These are phyloP conservation scores for Chaetothyriales sp. DNA, from an alignment of 2,329 filamentous ascomycete genomes.

Conservation along the genomic window DNA sequence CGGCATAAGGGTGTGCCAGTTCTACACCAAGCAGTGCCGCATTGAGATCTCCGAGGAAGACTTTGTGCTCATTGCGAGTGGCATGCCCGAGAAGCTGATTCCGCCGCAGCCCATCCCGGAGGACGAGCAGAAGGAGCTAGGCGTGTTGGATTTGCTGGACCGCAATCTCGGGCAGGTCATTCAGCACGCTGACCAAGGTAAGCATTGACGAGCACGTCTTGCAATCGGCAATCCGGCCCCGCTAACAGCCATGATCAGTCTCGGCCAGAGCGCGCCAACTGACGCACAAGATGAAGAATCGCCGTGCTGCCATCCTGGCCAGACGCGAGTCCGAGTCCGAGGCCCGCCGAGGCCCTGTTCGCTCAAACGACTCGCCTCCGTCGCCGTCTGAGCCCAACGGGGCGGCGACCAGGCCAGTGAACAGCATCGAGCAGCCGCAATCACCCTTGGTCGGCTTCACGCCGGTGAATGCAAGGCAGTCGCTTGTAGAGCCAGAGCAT, in stretches of 20 bases:
- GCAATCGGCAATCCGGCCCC: slow-evolving; percentile 1
- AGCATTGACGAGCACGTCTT: slow-evolving; percentile 16
- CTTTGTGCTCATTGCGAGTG: slow-evolving; percentile 69
- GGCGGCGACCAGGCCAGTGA: slow-evolving; percentile 11
- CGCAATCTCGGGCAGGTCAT: slow-evolving; percentile 63
- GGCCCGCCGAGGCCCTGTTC: slow-evolving; percentile 6
- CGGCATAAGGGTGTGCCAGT: slow-evolving; percentile 61
- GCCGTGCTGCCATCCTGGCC: slow-evolving; percentile 57
- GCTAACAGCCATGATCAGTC: slow-evolving; percentile 29
- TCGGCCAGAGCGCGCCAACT: slow-evolving; percentile 61
- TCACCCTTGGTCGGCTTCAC: slow-evolving; percentile 42
- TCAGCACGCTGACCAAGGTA: slow-evolving; percentile 65
- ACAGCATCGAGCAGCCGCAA: slow-evolving; percentile 22
- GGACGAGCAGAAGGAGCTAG: slow-evolving; percentile 74
- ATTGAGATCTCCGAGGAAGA: slow-evolving; percentile 83
- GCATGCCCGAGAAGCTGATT: slow-evolving; percentile 69
- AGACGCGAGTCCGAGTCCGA: slow-evolving; percentile 42
- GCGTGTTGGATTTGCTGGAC: slow-evolving; percentile 71
- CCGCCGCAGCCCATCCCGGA: slow-evolving; percentile 69
- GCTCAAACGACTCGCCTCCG: slow-evolving; percentile 11
- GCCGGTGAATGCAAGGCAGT: slow-evolving; percentile 43
- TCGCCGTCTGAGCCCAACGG: slow-evolving; percentile 18
- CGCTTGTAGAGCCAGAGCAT: slow-evolving; percentile 14
- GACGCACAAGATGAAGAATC: slow-evolving; percentile 64
- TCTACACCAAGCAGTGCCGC: slow-evolving; percentile 64